phyloP scores from a whole-genome alignment of 441 rosid species.

The Melastoma candidum region DNA sequence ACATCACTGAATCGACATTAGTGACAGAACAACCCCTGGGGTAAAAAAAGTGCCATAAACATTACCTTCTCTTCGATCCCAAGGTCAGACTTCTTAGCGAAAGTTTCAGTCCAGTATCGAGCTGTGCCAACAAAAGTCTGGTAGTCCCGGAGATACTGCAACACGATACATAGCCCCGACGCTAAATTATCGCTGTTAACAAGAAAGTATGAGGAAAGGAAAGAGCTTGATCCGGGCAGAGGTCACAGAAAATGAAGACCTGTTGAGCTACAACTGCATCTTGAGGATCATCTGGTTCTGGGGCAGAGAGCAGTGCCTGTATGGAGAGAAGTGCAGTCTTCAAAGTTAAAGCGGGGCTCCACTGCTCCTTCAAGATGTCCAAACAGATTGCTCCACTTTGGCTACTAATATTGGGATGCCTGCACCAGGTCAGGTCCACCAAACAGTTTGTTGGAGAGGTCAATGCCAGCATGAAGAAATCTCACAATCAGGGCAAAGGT shows the following conservation, averaged over 20 bases:
- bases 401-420: slow-evolving; percentile 99
- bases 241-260: slow-evolving; percentile 25
- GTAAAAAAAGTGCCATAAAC: neutral
- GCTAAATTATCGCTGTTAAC: neutral
- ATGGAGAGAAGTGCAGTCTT: slow-evolving; percentile 95
- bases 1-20: neutral
- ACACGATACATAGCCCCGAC: neutral
- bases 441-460: neutral
- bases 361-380: slow-evolving; percentile 91
- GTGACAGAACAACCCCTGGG: too few species aligned
- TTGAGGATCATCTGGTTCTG: slow-evolving; percentile 94
- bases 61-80: slow-evolving; percentile 82
- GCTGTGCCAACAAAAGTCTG: slow-evolving; percentile 84
- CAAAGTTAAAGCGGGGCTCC: slow-evolving; percentile 98
- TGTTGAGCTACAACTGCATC: slow-evolving; percentile 99
- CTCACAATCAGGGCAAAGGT: too few species aligned
- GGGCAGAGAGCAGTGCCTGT: slow-evolving; percentile 89
- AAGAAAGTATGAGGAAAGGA: neutral
- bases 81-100: slow-evolving; percentile 68
- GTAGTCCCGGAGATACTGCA: slow-evolving; percentile 78
- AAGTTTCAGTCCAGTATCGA: slow-evolving; percentile 92
- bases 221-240: slow-evolving; percentile 1
- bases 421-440: slow-evolving; percentile 16
- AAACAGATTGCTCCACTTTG: slow-evolving; percentile 97
- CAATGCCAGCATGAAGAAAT: neutral